These are phyloP conservation scores for Candida odintsovae DNA, from an alignment of 805 yeast species.

Conservation along the genomic window DNA sequence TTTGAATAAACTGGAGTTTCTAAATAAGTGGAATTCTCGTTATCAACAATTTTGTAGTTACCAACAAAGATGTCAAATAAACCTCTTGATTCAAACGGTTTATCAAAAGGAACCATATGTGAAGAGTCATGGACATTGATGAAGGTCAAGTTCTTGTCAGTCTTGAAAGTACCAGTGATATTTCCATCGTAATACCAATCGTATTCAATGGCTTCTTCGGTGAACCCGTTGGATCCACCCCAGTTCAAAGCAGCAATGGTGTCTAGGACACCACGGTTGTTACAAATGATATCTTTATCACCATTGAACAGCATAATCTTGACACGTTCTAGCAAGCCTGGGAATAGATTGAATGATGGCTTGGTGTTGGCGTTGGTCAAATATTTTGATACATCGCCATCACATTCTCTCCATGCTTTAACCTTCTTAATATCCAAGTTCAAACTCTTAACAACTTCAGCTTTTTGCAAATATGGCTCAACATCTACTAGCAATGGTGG, in stretches of 20 bases:
- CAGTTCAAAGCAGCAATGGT: conserved; percentile 58
- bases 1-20: conserved; percentile 22
- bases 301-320: conserved; percentile 80
- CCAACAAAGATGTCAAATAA: conserved; percentile 47
- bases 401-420: conserved; percentile 74
- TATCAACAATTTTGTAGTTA: conserved; percentile 16
- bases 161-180: conserved; percentile 40
- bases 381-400: conserved; percentile 44
- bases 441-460: conserved; percentile 44
- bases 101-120: conserved; percentile 92
- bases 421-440: conserved; percentile 40
- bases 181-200: conserved; percentile 44
- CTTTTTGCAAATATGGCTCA: conserved; percentile 43
- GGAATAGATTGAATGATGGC: conserved; percentile 65
- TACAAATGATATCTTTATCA: conserved; percentile 84
- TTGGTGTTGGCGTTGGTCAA: conserved; percentile 47
- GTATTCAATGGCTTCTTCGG: conserved; percentile 18
- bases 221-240: conserved; percentile 45
- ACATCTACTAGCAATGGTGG: conserved; percentile 60
- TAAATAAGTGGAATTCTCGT: conserved; percentile 9
- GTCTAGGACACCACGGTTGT: conserved; percentile 66
- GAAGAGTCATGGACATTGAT: conserved; percentile 70
- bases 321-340: conserved; percentile 48
- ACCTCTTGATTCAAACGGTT: conserved; percentile 64
- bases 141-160: conserved; percentile 70